Base-by-base conservation (phyloP, 495 filamentous ascomycete species). In the Penicillium cosmopolitanum region DNA sequence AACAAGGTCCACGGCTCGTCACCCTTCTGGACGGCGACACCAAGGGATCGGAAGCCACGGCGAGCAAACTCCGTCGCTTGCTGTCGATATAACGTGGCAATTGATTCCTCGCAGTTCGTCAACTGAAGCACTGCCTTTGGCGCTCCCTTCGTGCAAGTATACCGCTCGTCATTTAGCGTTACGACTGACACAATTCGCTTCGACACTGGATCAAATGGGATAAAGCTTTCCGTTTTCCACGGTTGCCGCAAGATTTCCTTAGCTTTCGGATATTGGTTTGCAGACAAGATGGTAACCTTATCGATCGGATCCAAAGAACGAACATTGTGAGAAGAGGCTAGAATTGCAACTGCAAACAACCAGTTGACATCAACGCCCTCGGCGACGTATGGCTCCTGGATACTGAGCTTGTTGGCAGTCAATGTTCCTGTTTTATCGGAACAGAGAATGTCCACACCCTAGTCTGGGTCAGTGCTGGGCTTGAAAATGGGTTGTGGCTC, bases 381-480 rank as follows among this genome's bases (percentile, higher is more conserved):
- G 16, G 86, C 82, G 53, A 89, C 86, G 65, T 86, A 90, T 7
- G 87, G 87, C 55, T 89, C 85, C 43, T 86, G 84, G 62, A 89
- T 90, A 57, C 82, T 86, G 31, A 90, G 73, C 67, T 89, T 87
- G 66, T 90, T 90, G 55, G 87, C 87, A 18, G 87, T 89, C 61
- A 90, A 77, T n/a, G 78, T 85, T 55, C 82, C 81, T 3, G 92
- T 96, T 84, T 97, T 97, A 80, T 97, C 93, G 43, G 93, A 97
- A 83, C 93, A 97, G 60, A 97, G 87, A 73, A 97, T 96, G 79
- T 97, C 92, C 57, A 96, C 93, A 82, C 91, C 93, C 81, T 84
- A 46, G 5, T 18, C 34, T 18, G 8, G 13, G 25, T 70, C 50
- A 70, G 60, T 25, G 36, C 34, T 33, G 11, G 40, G 15, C 4